Base-by-base conservation (phyloP, 805 yeast species). In the Candida sonorensis region DNA sequence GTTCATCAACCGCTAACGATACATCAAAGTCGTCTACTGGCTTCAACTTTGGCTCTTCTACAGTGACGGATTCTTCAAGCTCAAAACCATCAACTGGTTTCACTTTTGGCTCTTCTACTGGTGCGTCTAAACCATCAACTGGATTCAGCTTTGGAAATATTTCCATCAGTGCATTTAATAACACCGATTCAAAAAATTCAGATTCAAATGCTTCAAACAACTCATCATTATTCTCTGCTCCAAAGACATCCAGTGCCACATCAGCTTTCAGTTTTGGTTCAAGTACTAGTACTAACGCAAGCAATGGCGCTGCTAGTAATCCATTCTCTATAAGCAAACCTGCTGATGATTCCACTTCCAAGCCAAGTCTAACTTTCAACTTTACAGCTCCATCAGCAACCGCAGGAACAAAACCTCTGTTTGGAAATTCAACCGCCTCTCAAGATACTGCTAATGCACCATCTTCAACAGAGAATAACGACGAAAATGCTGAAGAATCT, bases 211-310 rank as follows among this genome's bases (percentile, higher is more conserved):
- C n/a, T n/a, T n/a, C n/a, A n/a, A n/a, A n/a, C n/a, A n/a, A n/a
- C n/a, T n/a, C 26, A 10, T 26, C 30, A 11, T 39, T 45, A 18
- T 44, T 48, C 38, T 37, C 39, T n/a, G 50, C 53, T 35, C 56
- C 48, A 4, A 19, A 12, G 18, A 12, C 14, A 12, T 23, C 26
- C 5, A 11, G 23, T n/a, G n/a, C 26, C 9, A 14, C 24, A 5
- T 18, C 42, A 7, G 26, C 41, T 3, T 14, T 36, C 4, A 21
- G 6, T 7, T 8, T 12, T 18, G 9, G 20, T 18, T n/a, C n/a
- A n/a, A n/a, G n/a, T n/a, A n/a, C n/a, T n/a, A n/a, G n/a, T n/a
- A n/a, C n/a, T n/a, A n/a, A n/a, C n/a, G n/a, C n/a, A n/a, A n/a
- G n/a, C n/a, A n/a, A n/a, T n/a, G n/a, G n/a, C n/a, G n/a, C n/a